Percentiles rank a stretch among this genome's conserved stretches.
Evolutionary conservation across 2,329 filamentous ascomycete genomes (phyloP).

Genomic region (Colletotrichum sp.): DNA sequence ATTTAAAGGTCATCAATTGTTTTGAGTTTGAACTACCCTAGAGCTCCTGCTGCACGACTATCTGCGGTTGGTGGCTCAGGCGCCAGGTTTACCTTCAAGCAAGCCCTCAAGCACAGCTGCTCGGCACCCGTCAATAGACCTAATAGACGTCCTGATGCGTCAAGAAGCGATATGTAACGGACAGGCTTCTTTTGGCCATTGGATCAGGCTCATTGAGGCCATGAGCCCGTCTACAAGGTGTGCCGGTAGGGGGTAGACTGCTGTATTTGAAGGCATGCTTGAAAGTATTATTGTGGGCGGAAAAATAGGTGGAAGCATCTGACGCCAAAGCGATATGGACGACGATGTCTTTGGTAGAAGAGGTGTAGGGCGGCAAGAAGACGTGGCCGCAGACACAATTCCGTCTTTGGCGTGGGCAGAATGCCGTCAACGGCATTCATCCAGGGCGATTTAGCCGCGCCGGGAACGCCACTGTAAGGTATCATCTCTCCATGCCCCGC

Average conservation of each 20-base stretch:
- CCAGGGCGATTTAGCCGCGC: background rate
- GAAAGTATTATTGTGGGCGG: background rate
- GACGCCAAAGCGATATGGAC: fast-evolving
- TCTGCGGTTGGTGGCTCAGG: no score
- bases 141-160: no score
- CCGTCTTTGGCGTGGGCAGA: fast-evolving
- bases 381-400: background rate
- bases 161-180: background rate
- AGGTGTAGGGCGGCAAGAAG: background rate
- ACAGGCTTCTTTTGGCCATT: background rate
- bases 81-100: background rate
- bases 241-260: no score
- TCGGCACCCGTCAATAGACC: fast-evolving
- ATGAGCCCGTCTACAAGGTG: no score
- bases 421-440: background rate
- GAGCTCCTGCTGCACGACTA: fast-evolving
- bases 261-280: background rate
- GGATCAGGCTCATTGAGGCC: background rate
- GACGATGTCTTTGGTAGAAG: background rate
- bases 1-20: background rate
- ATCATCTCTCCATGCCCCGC: background rate
- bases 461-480: background rate
- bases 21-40: background rate
- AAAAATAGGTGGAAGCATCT: background rate
- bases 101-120: no score